Evolutionary conservation across 768 basidiomycete genomes (phyloP).

Genomic region (Agrocybe pediades): DNA sequence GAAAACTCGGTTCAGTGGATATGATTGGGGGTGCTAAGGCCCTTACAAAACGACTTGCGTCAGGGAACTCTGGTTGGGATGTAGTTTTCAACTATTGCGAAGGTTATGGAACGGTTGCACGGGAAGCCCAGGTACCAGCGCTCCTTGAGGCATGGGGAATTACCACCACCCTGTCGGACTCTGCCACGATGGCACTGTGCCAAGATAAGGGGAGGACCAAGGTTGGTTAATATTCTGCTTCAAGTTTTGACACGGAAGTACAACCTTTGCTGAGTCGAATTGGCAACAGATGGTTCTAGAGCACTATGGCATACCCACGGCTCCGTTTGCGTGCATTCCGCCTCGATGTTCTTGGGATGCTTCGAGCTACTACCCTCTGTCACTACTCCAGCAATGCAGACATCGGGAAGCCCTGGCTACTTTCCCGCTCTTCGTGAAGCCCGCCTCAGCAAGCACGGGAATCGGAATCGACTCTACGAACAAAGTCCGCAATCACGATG

Average conservation of each 20-base stretch:
- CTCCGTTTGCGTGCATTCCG: conserved; percentile 22
- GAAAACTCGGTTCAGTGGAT: conserved; percentile 20
- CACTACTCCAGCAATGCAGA: conserved; percentile 4
- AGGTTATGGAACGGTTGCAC: conserved; percentile 17
- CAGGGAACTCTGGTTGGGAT: conserved; percentile 19
- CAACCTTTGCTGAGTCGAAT: not conserved
- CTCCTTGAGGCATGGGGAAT: conserved; percentile 25
- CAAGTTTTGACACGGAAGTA: not conserved
- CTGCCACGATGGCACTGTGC: conserved; percentile 23
- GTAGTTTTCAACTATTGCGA: conserved; percentile 27
- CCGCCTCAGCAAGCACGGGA: conserved; percentile 18
- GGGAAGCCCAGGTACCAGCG: conserved; percentile 27
- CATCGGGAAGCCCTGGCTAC: conserved; percentile 15
- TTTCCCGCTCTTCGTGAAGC: conserved; percentile 27
- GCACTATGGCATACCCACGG: conserved; percentile 21
- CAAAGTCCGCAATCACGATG: conserved; percentile 15
- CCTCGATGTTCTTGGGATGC: conserved; percentile 10
- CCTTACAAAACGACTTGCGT: conserved; percentile 12
- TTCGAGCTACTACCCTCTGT: not conserved
- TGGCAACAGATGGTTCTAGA: conserved; percentile 22
- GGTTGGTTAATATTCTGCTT: conserved; percentile 6
- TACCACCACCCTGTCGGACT: conserved; percentile 26
- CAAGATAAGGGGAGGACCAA: conserved; percentile 29
- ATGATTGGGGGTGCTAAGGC: conserved; percentile 21
- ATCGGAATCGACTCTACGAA: conserved; percentile 21